phyloP scores from a whole-genome alignment of 2,329 filamentous ascomycete genomes.

The Penicillium sp. region DNA sequence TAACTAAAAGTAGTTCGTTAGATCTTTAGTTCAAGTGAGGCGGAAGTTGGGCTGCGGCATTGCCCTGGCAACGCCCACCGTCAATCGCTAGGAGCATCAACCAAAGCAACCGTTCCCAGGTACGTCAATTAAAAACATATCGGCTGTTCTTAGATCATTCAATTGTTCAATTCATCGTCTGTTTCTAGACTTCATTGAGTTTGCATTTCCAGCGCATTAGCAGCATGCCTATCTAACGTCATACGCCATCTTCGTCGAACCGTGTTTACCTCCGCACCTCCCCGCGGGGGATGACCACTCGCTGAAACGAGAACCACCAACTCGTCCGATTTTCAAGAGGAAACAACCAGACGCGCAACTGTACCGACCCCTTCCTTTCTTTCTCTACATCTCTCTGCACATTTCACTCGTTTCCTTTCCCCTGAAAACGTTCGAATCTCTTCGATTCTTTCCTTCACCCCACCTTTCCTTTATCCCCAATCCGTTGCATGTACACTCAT shows the following conservation, averaged over 20 bases:
- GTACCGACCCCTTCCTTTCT: constrained; percentile 21
- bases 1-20: not conserved
- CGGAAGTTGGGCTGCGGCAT: not conserved
- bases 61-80: constrained; percentile 10
- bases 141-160: not conserved
- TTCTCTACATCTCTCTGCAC: constrained; percentile 13
- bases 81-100: not conserved
- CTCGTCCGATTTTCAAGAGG: constrained; percentile 8
- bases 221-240: constrained; percentile 12
- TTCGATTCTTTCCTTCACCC: not conserved
- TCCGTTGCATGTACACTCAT: constrained; percentile 45
- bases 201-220: constrained; percentile 24
- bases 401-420: constrained; percentile 1
- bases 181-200: constrained; percentile 9
- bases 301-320: constrained; percentile 1
- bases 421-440: not conserved
- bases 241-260: not conserved
- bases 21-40: not conserved
- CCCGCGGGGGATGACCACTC: constrained; percentile 9
- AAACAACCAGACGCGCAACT: constrained; percentile 21
- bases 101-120: constrained; percentile 6
- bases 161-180: not conserved
- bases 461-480: constrained; percentile 1
- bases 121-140: not conserved
- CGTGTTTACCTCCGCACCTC: constrained; percentile 10